Evolutionary conservation across 495 filamentous ascomycete genomes (phyloP).

Genomic region (Bacidia gigantensis): DNA sequence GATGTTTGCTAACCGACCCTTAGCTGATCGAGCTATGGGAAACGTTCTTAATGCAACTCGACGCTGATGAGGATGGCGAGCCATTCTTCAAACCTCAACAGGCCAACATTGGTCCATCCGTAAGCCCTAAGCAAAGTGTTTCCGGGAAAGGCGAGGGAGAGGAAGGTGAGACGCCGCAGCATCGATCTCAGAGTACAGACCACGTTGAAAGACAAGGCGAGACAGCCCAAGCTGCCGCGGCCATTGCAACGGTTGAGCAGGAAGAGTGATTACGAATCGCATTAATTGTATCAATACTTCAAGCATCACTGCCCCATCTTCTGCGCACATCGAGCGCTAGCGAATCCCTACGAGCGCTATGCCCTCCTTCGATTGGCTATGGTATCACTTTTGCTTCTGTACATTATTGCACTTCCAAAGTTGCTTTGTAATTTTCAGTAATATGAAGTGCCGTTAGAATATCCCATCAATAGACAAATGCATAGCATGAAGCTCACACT

Average conservation of each 20-base stretch:
- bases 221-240: conserved; percentile 21
- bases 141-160: neutral
- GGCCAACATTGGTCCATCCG: conserved; percentile 18
- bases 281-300: neutral
- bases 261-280: conserved; percentile 22
- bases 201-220: neutral
- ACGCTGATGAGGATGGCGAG: conserved; percentile 78
- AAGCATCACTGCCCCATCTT: neutral
- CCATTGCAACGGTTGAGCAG: conserved; percentile 25
- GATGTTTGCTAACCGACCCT: conserved; percentile 16
- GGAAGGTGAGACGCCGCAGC: conserved; percentile 2
- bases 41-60: conserved; percentile 88
- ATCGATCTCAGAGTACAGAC: neutral
- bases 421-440: no score
- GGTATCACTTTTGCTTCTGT: neutral
- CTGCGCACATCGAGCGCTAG: no score
- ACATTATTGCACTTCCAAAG: neutral
- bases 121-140: conserved; percentile 9
- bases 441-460: no score
- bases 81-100: conserved; percentile 57
- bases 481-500: neutral
- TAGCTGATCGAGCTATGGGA: conserved; percentile 98
- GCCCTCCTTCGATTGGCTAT: no score
- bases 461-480: neutral
- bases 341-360: no score